phyloP scores from a whole-genome alignment of 1,284 basidiomycete species.

The Ustilago nuda region DNA sequence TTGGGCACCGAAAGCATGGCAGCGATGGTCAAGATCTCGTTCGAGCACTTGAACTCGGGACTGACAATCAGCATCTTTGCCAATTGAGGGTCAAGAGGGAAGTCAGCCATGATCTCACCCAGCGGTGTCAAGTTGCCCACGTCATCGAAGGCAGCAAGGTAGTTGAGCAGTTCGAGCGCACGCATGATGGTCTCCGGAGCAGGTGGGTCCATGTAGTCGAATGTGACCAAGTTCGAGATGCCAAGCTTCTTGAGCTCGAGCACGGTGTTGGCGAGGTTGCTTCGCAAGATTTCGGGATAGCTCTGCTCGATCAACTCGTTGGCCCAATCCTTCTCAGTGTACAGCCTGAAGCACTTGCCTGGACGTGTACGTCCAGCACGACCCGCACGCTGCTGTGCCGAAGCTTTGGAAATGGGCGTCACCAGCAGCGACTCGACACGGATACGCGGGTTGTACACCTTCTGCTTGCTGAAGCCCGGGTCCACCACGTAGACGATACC shows the following conservation, averaged over 20 bases:
- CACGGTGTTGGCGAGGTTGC: slow-evolving; percentile 87
- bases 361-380: slow-evolving; percentile 95
- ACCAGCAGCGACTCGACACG: slow-evolving; percentile 94
- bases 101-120: slow-evolving; percentile 95
- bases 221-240: slow-evolving; percentile 74
- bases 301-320: slow-evolving; percentile 88
- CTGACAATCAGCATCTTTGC: slow-evolving; percentile 92
- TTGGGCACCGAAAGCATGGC: slow-evolving; percentile 95
- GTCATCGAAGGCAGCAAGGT: slow-evolving; percentile 90
- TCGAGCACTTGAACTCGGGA: slow-evolving; percentile 94
- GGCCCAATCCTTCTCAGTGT: slow-evolving; percentile 97
- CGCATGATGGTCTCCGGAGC: slow-evolving; percentile 99
- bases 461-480: slow-evolving; percentile 96
- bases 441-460: slow-evolving; percentile 95
- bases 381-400: slow-evolving; percentile 93
- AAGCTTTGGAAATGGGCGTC: slow-evolving; percentile 94
- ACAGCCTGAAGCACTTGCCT: slow-evolving; percentile 96
- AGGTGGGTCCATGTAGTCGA: slow-evolving; percentile 80
- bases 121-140: slow-evolving; percentile 90
- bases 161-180: slow-evolving; percentile 93
- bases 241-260: slow-evolving; percentile 94
- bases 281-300: slow-evolving; percentile 92
- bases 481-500: slow-evolving; percentile 99
- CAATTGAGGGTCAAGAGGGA: slow-evolving; percentile 95
- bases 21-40: slow-evolving; percentile 93